Base-by-base conservation (phyloP, 2,329 filamentous ascomycete genomes). In the Aspergillus sp. region DNA sequence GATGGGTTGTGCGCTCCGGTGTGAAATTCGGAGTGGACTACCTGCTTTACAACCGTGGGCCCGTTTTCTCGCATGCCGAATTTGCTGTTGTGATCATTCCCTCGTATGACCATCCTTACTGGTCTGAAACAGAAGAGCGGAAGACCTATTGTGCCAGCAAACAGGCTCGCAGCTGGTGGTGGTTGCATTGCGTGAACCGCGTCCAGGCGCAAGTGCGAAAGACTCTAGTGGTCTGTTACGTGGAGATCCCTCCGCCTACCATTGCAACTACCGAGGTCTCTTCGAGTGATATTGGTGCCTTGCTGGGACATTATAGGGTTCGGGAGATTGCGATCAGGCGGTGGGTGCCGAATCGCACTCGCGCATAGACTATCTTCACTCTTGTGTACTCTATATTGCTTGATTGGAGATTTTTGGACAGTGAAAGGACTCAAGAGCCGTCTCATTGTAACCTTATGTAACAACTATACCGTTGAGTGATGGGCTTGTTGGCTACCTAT, bases 11-110 rank as follows among this genome's bases (percentile, higher is more conserved):
- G 0, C 87, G 95, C 13, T 86, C 89, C 4, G 95, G 94, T 32
- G 87, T 96, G 68, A 99, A 99, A 67, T 99, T 99, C 63, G 90
- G 89, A 19, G 89, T 91, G 9, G 94, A 99, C 71, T 97, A 90
- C 77, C 77, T 99, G n/a, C 81, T 99, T 6, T 99, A 99, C 73
- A 87, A 91, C 52, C 87, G 91, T 17, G 94, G 94, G 0, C 94
- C 94, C 0, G 93, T 94, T 0, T 97, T 99, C 70, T 86, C 91
- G 19, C 94, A 99, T 67, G 94, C 94, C 19, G 91, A 97, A 66
- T 99, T 97, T 67, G 92, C 90, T 0, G 76, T 97, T 41, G 79
- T 93, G 20, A 84, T 99, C 38, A 68, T 97, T 3, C 93, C 94
- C 0, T 87, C 91, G 0, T 97, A 95, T 67, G 86, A 74, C 5